Percentiles rank a stretch among this genome's conserved stretches.
Evolutionary conservation across 495 filamentous ascomycete genomes (phyloP).

Genomic region (Recurvomyces mirabilis): DNA sequence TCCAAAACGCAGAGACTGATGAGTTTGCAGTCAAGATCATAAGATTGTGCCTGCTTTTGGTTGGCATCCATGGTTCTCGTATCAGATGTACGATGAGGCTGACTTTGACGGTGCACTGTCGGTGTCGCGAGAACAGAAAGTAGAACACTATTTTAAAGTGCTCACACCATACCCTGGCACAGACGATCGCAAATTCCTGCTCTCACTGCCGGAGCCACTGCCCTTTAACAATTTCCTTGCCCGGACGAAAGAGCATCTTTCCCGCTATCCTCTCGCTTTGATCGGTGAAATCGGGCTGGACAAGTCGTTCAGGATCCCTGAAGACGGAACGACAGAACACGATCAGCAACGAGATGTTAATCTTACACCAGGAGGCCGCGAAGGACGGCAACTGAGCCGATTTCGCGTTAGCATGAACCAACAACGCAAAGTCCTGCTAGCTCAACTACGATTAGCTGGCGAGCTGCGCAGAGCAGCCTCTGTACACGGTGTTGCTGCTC

Average conservation of each 20-base stretch:
- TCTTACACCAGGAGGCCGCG: constrained; percentile 71
- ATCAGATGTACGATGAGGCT: constrained; percentile 65
- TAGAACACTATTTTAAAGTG: constrained; percentile 59
- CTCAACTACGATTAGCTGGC: constrained; percentile 78
- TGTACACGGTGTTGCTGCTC: constrained; percentile 83
- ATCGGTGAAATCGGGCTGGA: constrained; percentile 88
- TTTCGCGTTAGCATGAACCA: constrained; percentile 69
- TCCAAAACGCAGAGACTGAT: background rate
- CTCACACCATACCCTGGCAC: constrained; percentile 49
- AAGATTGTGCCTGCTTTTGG: constrained; percentile 73
- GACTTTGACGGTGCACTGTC: constrained; percentile 33
- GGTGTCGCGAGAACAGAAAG: constrained; percentile 37
- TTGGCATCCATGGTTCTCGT: constrained; percentile 99
- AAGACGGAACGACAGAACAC: constrained; percentile 44
- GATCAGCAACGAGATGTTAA: constrained; percentile 39
- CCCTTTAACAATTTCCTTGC: constrained; percentile 54
- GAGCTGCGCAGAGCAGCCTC: constrained; percentile 71
- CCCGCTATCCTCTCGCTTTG: constrained; percentile 53
- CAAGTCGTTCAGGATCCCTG: constrained; percentile 71
- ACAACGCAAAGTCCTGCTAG: constrained; percentile 61
- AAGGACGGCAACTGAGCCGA: constrained; percentile 61
- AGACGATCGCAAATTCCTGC: constrained; percentile 52
- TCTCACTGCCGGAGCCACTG: constrained; percentile 56
- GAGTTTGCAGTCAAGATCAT: constrained; percentile 18
- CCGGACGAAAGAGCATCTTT: constrained; percentile 53